Evolutionary conservation across 169 alveolate species (phyloP), one percentile per base, ranked within the genome.

Genomic region (Condylostoma magnum): DNA sequence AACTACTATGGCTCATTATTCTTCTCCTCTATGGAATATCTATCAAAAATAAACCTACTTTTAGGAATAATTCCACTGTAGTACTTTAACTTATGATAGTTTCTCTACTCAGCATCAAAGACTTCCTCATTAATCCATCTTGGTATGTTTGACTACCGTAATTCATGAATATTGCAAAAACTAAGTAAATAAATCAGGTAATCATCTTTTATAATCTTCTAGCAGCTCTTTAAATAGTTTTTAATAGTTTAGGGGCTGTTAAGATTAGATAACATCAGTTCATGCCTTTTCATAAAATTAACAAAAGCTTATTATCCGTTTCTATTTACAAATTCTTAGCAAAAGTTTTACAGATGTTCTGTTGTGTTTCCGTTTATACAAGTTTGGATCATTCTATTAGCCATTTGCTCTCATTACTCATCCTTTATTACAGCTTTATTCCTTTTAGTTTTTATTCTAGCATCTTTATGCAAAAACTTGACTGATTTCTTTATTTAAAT

Each of bases 381-480:
- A 18, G 15, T 25, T 15, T 8, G 10, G n/a, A 55, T 6, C 22
- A 25, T 10, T 28, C 22, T 6, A 5, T 55, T 6, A 55, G 67
- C 48, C 15, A 55, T 10, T 6, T 8, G 18, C 8, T 55, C 50
- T 28, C 22, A 6, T 6, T 55, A n/a, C 8, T 20, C 46, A 6
- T 6, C 18, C 6, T 8, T 55, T 6, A 55, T 37, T 10, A 6
- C 48, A 5, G 46, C 15, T 18, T 55, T 10, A 20, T 6, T 27
- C 8, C 8, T 55, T 8, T 18, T 18, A 5, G 22, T 55, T 46
- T 12, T 46, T 12, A 55, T 18, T 28, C 33, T 55, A 10, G 30
- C 67, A 55, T 55, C 67, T 18, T 55, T 15, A 18, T 55, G 67
- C 8, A 55, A 25, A 37, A 37, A 55, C 33, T 25, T 37, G 8